Conservation (phyloP, 768 basidiomycete species). For the Leucogyrophana mollusca region DNA sequence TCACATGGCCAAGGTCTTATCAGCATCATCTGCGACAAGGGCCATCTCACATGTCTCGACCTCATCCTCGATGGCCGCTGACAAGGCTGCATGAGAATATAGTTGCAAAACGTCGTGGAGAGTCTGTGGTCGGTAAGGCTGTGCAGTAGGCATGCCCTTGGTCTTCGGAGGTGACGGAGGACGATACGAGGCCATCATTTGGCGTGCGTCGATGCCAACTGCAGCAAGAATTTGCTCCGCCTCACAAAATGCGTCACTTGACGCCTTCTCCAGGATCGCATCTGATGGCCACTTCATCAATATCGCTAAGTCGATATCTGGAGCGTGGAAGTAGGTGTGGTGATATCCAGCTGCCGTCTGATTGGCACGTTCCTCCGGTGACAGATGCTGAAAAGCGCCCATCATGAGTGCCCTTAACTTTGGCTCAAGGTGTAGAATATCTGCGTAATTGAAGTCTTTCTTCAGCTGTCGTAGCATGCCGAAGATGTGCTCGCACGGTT, state of each 20-base stretch:
- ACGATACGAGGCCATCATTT: conserved; percentile 6
- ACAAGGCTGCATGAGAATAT: not conserved
- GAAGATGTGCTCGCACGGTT: conserved; percentile 23
- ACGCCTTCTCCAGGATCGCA: conserved; percentile 9
- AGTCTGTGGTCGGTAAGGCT: conserved; percentile 2
- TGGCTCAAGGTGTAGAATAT: conserved; percentile 20
- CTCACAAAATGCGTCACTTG: conserved; percentile 12
- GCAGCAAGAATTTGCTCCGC: conserved; percentile 12
- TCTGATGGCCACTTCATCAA: conserved; percentile 19
- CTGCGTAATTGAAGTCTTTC: conserved; percentile 10
- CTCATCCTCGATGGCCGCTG: conserved; percentile 1
- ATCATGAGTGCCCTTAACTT: conserved; percentile 22
- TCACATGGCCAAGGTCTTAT: conserved; percentile 10
- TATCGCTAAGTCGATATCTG: conserved; percentile 15
- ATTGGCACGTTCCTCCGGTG: conserved; percentile 11
- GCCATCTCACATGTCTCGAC: conserved; percentile 16
- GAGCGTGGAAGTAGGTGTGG: conserved; percentile 26
- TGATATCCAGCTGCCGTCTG: conserved; percentile 21
- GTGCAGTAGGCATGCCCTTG: not conserved
- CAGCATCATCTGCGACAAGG: conserved; percentile 10
- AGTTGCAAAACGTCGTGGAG: conserved; percentile 7
- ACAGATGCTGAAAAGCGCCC: not conserved
- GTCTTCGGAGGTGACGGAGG: not conserved
- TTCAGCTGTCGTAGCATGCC: conserved; percentile 4
- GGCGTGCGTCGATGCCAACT: conserved; percentile 11